phyloP scores from a whole-genome alignment of 2,329 filamentous ascomycete genomes.

The Penicillium polonicum region DNA sequence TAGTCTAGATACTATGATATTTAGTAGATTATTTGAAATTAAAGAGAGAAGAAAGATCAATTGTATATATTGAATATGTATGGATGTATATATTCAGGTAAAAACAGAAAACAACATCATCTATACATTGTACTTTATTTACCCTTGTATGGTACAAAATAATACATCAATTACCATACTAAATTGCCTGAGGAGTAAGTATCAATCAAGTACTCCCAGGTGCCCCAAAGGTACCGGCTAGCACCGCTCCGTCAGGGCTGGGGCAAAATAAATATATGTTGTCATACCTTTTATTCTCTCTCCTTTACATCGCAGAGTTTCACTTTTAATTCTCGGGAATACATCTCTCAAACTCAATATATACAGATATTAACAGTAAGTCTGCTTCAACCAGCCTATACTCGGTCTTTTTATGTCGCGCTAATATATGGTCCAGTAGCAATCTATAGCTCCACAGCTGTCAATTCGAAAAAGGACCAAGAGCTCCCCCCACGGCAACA shows the following conservation, averaged over 20 bases:
- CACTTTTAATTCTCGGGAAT: background rate
- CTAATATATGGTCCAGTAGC: background rate
- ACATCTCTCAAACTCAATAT: background rate
- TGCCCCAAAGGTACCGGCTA: constrained; percentile 8
- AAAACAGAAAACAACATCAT: too few species aligned
- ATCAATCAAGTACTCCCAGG: background rate
- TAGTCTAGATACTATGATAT: background rate
- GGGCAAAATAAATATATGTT: background rate
- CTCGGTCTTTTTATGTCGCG: background rate
- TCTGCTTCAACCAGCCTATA: background rate
- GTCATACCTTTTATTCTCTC: background rate
- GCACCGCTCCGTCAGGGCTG: constrained; percentile 2
- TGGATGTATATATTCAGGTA: background rate
- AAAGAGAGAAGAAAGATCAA: too few species aligned
- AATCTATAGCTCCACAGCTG: background rate
- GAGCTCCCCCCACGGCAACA: constrained; percentile 12
- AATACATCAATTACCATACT: background rate
- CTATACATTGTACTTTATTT: background rate
- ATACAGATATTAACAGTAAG: background rate
- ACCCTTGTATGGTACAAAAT: background rate
- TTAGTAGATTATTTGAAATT: background rate
- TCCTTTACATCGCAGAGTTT: background rate
- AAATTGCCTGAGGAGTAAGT: background rate
- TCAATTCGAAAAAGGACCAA: background rate
- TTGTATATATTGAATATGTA: background rate